These are phyloP conservation scores for Rauvolfia tetraphylla DNA, from an alignment of 257 asterid species.

Conservation along the genomic window DNA sequence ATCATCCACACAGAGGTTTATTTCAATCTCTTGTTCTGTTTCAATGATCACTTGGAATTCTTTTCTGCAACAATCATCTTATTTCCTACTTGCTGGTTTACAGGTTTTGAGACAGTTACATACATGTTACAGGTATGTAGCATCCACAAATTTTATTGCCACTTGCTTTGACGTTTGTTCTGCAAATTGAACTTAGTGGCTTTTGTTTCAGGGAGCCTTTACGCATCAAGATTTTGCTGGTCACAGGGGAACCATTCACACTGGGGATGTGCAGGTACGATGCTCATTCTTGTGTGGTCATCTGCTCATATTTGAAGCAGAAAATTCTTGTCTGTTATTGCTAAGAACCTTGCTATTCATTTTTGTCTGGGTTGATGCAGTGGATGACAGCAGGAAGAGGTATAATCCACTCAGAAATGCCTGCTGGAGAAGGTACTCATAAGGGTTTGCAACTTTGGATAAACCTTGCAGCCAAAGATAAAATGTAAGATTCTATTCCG, in stretches of 20 bases:
- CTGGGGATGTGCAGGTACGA: slow-evolving; percentile 92
- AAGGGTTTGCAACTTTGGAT: slow-evolving; percentile 86
- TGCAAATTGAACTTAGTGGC: neutral
- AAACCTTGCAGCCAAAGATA: slow-evolving; percentile 85
- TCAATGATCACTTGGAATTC: neutral
- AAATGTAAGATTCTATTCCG: slow-evolving; percentile 51
- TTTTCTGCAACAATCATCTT: neutral
- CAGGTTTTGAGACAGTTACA: slow-evolving; percentile 97
- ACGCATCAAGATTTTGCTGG: slow-evolving; percentile 95
- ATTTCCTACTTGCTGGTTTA: neutral
- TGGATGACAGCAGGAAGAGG: slow-evolving; percentile 99
- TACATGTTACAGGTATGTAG: slow-evolving; percentile 61
- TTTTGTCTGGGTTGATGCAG: slow-evolving; percentile 34
- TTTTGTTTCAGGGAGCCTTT: slow-evolving; percentile 58
- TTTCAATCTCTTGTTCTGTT: slow-evolving; percentile 2
- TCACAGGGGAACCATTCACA: slow-evolving; percentile 71
- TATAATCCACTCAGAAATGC: slow-evolving; percentile 95
- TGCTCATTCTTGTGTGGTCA: neutral
- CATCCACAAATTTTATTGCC: neutral
- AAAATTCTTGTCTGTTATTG: neutral
- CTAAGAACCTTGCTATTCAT: neutral
- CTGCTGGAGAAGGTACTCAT: slow-evolving; percentile 70
- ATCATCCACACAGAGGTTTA: slow-evolving; percentile 98
- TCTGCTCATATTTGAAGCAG: neutral
- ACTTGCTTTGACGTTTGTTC: neutral